These are phyloP conservation scores for Kwoniella europaea DNA, from an alignment of 768 basidiomycete species.

Conservation along the genomic window DNA sequence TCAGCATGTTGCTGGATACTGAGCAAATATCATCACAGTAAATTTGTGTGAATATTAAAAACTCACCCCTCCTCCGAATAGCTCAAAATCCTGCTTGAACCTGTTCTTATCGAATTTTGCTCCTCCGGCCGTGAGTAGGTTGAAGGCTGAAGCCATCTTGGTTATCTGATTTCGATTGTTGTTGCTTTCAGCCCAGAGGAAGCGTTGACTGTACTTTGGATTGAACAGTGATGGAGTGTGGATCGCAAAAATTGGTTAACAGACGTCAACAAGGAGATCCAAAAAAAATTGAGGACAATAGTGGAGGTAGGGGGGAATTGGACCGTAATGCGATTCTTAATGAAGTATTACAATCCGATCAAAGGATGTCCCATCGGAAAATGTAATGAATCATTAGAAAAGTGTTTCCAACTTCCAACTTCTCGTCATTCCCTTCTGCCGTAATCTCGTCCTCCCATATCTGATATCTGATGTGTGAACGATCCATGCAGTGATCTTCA, in stretches of 20 bases:
- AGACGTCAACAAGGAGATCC: no score
- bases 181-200: background rate
- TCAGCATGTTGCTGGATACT: background rate
- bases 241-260: no score
- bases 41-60: background rate
- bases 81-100: slow-evolving; percentile 67
- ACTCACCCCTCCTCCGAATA: slow-evolving; percentile 62
- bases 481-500: no score
- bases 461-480: no score
- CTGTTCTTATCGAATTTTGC: slow-evolving; percentile 73
- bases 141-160: slow-evolving; percentile 66
- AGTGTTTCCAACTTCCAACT: background rate
- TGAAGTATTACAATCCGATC: no score
- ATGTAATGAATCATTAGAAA: background rate
- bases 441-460: background rate
- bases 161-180: background rate
- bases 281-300: no score
- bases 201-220: background rate
- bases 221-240: background rate
- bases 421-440: background rate
- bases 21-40: no score
- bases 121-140: slow-evolving; percentile 84
- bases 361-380: no score
- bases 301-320: no score
- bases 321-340: no score